Percentiles rank a stretch among this genome's conserved stretches.
Conservation (phyloP, 2,329 filamentous ascomycete species). For the Penicillium sp. region DNA sequence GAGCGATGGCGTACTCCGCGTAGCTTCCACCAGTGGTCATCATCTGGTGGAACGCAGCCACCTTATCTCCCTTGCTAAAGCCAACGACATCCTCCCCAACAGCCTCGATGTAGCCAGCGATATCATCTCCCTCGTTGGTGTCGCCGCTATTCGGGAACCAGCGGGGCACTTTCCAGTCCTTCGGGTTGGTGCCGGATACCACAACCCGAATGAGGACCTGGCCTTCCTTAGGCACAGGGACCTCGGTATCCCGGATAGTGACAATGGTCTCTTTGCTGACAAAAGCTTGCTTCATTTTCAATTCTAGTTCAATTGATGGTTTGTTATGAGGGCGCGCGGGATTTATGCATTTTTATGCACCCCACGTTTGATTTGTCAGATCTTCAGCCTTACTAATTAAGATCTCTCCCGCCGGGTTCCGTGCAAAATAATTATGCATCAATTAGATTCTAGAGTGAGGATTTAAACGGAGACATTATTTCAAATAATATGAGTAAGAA, state of each 20-base stretch:
- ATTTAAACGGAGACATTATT: too few species aligned
- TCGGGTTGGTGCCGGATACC: constrained; percentile 48
- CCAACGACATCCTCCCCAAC: constrained; percentile 55
- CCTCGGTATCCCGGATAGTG: constrained; percentile 43
- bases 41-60: constrained; percentile 54
- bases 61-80: constrained; percentile 58
- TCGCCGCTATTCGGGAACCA: constrained; percentile 5
- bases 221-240: constrained; percentile 40
- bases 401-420: too few species aligned
- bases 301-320: not conserved
- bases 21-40: constrained; percentile 51
- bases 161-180: constrained; percentile 47
- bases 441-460: too few species aligned
- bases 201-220: constrained; percentile 45
- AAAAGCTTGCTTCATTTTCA: constrained; percentile 45
- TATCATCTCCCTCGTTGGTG: constrained; percentile 53
- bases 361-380: not conserved
- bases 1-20: constrained; percentile 59
- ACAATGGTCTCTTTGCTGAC: constrained; percentile 34
- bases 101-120: constrained; percentile 52
- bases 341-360: not conserved
- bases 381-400: not conserved
- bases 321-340: not conserved
- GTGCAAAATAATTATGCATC: too few species aligned
- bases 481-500: too few species aligned